Base-by-base conservation (phyloP, 331 rosid species). In the Cucumis variabilis region DNA sequence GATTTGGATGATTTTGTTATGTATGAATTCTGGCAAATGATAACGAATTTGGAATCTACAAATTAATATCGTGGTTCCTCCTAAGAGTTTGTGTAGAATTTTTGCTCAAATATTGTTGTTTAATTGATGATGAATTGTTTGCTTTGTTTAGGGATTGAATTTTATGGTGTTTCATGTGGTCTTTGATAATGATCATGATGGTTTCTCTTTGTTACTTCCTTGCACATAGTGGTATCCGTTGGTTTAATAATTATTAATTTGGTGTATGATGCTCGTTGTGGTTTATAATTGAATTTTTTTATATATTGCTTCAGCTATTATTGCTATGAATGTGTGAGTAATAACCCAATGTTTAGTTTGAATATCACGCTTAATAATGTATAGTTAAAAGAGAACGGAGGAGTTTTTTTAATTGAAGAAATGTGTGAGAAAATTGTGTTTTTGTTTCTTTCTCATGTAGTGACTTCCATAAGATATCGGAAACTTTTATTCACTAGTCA, bases 221-320 rank as follows among this genome's bases (percentile, higher is more conserved):
- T 62, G 19, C 71, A 62, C 71, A 30, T 82, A 20, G 13, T 37
- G 37, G 86, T 13, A 62, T 62, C 53, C 11, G 44, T 60, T 30
- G 84, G 73, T 62, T 81, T 81, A 53, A 81, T 58, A 16, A 50
- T 12, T 58, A 8, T 81, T 81, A 81, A 81, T 60, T 82, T 33
- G 14, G 85, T 82, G 9, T 62, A 25, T 82, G 72, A 21, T 82
- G 85, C 21, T 82, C 46, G 20, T 13, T 33, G 33, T 63, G 86
- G 69, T 82, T 82, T 62, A 58, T 19, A 33, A 62, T 62, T 82
- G 73, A 30, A 21, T 21, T 80, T 11, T 20, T 82, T 20, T 67
- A 21, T 33, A 30, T 30, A 58, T 19, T 82, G 53, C 13, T 82
- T 30, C 9, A 23, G 72, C 53, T 82, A 28, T 7, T 82, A 62